A percentile compares a stretch with the other conserved stretches of the same genome.
These are phyloP conservation scores for Trametes meyenii DNA, from an alignment of 768 basidiomycete species.

Conservation along the genomic window DNA sequence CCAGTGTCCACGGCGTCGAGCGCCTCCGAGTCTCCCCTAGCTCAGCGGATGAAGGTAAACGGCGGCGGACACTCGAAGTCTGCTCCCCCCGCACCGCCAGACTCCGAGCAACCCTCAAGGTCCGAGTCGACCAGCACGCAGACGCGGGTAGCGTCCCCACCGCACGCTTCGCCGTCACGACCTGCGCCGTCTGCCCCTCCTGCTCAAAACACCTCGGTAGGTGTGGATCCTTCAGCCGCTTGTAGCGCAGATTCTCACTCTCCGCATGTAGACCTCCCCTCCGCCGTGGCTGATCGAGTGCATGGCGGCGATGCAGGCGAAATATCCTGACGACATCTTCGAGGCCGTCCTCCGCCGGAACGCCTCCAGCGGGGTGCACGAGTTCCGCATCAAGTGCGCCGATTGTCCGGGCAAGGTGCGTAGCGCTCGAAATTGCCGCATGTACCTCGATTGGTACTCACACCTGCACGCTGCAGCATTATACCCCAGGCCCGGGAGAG, in stretches of 20 bases:
- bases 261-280: constrained; percentile 38
- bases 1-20: constrained; percentile 77
- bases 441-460: constrained; percentile 15
- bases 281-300: constrained; percentile 75
- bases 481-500: constrained; percentile 88
- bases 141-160: constrained; percentile 3
- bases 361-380: constrained; percentile 55
- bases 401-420: constrained; percentile 93
- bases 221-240: neutral
- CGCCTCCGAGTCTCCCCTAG: constrained; percentile 73
- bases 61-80: constrained; percentile 45
- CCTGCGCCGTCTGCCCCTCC: constrained; percentile 16
- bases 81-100: constrained; percentile 27
- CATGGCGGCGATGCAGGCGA: constrained; percentile 65
- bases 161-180: constrained; percentile 15
- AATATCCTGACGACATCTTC: constrained; percentile 83
- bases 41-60: constrained; percentile 64
- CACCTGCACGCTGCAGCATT: constrained; percentile 55
- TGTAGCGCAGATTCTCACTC: constrained; percentile 2
- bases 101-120: constrained; percentile 21
- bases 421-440: constrained; percentile 3
- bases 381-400: constrained; percentile 90
- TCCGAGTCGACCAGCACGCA: constrained; percentile 10
- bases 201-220: constrained; percentile 17
- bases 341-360: constrained; percentile 68